Conservation (phyloP, 805 yeast species). For the Yarrowia sp. region DNA sequence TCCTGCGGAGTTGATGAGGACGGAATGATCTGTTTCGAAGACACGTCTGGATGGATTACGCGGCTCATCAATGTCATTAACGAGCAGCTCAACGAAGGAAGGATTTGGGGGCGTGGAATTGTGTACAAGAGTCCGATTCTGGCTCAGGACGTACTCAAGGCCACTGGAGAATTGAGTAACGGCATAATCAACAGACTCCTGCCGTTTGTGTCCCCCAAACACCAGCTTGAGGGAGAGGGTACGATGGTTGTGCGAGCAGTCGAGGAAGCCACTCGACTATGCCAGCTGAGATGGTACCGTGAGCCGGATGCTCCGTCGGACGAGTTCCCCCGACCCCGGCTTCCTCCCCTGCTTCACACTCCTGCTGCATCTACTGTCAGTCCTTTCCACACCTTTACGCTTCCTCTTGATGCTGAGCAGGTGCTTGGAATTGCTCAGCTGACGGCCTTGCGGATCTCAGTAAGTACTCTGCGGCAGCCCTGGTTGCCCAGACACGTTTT, state of each 20-base stretch:
- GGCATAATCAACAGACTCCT: not conserved
- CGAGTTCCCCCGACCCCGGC: not conserved
- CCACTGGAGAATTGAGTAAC: not conserved
- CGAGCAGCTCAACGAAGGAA: not conserved
- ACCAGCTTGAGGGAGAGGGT: not conserved
- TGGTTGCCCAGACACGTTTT: slow-evolving; percentile 37
- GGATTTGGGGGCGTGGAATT: not conserved
- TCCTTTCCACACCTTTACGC: slow-evolving; percentile 40
- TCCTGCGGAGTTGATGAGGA: slow-evolving; percentile 33
- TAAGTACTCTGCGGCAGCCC: slow-evolving; percentile 31
- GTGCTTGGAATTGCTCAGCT: slow-evolving; percentile 35
- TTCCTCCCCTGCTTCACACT: slow-evolving; percentile 18
- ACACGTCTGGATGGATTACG: not conserved
- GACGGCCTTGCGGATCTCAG: slow-evolving; percentile 35
- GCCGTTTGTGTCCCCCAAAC: not conserved
- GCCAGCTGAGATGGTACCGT: not conserved
- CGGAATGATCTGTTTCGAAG: slow-evolving; percentile 31
- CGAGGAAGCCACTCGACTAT: not conserved
- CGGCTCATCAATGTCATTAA: not conserved
- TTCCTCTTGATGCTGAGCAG: slow-evolving; percentile 35
- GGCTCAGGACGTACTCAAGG: not conserved
- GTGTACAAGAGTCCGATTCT: not conserved
- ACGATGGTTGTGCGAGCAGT: not conserved
- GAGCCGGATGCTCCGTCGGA: not conserved
- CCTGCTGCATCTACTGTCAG: slow-evolving; percentile 38